phyloP scores from a whole-genome alignment of 2,329 filamentous ascomycete species.

The Myriosclerotinia curreyana region DNA sequence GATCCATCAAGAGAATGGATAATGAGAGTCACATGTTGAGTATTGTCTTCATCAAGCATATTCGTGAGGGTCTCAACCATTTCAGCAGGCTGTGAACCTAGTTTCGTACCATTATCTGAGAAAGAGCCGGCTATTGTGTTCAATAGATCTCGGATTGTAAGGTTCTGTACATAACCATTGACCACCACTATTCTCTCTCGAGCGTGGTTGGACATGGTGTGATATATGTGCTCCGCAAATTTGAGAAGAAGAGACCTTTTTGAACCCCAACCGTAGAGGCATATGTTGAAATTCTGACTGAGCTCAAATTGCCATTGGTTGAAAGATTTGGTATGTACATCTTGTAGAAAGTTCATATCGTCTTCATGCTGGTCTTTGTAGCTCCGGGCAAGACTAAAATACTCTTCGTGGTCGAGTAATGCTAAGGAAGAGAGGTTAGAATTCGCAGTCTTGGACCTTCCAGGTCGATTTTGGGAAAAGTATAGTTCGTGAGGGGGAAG shows the following conservation, averaged over 20 bases:
- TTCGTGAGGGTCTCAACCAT: conserved; percentile 66
- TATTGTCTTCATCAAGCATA: conserved; percentile 52
- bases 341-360: conserved; percentile 69
- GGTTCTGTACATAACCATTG: conserved; percentile 74
- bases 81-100: conserved; percentile 54
- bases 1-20: conserved; percentile 85
- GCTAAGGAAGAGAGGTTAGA: conserved; percentile 74
- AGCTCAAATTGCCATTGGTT: conserved; percentile 93
- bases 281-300: conserved; percentile 79
- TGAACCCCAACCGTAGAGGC: conserved; percentile 88
- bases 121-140: conserved; percentile 65
- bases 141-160: conserved; percentile 67
- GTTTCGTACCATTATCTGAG: conserved; percentile 43
- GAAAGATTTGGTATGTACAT: conserved; percentile 77
- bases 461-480: conserved; percentile 87
- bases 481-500: conserved; percentile 87
- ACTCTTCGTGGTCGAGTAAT: conserved; percentile 87
- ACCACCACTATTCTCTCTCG: conserved; percentile 67
- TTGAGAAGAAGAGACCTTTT: conserved; percentile 72
- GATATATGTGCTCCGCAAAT: conserved; percentile 70
- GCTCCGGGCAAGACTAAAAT: conserved; percentile 64
- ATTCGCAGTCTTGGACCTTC: conserved; percentile 77
- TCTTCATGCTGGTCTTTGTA: conserved; percentile 66
- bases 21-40: conserved; percentile 59
- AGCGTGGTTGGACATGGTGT: conserved; percentile 38